Percentiles rank a stretch among this genome's conserved stretches.
Evolutionary conservation across 345 rosid genomes (phyloP).

Genomic region (Corymbia maculata): DNA sequence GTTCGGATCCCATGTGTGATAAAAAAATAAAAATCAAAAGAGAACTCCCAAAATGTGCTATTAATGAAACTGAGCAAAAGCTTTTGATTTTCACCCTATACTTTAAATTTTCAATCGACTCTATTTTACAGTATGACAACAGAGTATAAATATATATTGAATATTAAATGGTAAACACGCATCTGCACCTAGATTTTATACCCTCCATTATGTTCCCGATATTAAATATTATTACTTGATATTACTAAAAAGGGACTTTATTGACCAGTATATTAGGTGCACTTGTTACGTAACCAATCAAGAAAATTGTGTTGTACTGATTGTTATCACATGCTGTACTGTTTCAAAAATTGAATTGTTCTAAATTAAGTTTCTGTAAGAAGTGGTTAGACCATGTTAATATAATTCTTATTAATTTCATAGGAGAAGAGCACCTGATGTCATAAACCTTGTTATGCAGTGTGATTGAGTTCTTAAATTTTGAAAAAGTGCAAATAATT

Average conservation of each 20-base stretch:
- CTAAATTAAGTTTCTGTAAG: background rate
- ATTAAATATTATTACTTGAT: background rate
- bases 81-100: background rate
- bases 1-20: background rate
- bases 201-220: background rate
- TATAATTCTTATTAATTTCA: background rate
- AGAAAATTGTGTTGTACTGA: background rate
- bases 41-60: background rate
- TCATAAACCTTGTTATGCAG: background rate
- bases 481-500: background rate
- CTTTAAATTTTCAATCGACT: background rate
- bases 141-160: background rate
- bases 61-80: background rate
- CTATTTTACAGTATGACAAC: background rate
- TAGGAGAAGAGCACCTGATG: background rate
- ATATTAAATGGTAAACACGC: background rate
- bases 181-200: background rate
- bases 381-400: background rate
- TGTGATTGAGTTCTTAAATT: background rate
- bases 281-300: background rate
- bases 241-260: background rate
- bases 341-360: background rate
- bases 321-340: background rate
- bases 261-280: background rate
- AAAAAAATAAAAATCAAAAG: background rate